Conservation (phyloP, 2,329 filamentous ascomycete species). For the Arthrobotrys sphaeroides region DNA sequence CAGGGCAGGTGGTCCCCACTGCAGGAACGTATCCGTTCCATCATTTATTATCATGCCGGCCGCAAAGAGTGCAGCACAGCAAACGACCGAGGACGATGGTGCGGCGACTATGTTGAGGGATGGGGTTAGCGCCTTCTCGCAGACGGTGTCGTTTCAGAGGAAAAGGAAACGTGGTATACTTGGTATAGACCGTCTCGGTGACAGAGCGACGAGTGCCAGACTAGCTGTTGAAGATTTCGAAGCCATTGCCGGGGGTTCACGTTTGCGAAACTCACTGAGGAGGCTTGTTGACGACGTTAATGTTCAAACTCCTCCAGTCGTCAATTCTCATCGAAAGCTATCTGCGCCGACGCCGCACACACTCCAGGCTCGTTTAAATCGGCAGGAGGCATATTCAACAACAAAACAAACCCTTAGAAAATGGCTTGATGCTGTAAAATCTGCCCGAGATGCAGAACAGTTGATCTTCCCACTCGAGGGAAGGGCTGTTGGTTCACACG, state of each 20-base stretch:
- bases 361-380: constrained; percentile 85
- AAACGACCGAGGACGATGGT: neutral
- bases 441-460: constrained; percentile 90
- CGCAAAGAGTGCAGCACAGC: neutral
- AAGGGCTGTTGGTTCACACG: constrained; percentile 70
- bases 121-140: constrained; percentile 21
- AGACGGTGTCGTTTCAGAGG: neutral
- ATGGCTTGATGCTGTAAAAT: constrained; percentile 95
- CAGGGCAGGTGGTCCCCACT: too few species aligned
- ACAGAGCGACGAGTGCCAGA: neutral
- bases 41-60: neutral
- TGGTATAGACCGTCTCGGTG: neutral
- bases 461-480: constrained; percentile 82
- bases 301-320: constrained; percentile 45
- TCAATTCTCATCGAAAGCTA: constrained; percentile 69
- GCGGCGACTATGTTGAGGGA: neutral
- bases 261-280: constrained; percentile 60
- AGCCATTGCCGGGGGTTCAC: neutral
- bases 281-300: neutral
- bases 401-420: constrained; percentile 88
- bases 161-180: constrained; percentile 43
- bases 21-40: too few species aligned
- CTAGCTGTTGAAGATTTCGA: constrained; percentile 19
- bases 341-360: constrained; percentile 83
- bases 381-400: constrained; percentile 84